Conservation (phyloP, 1,284 basidiomycete genomes). For the Fomitiporia mediterranea region DNA sequence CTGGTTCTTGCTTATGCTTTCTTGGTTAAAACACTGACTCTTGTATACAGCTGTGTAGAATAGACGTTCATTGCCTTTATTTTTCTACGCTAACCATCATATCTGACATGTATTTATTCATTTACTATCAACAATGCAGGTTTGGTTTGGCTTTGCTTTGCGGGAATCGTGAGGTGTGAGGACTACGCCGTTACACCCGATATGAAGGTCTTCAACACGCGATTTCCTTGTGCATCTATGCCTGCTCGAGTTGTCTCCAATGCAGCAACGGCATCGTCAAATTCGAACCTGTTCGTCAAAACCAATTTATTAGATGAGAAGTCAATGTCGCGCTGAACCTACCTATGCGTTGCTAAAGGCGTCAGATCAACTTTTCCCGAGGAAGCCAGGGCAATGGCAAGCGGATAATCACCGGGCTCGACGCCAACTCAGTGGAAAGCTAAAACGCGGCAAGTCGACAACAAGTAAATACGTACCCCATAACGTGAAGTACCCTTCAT, state of each 20-base stretch:
- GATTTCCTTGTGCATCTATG: slow-evolving; percentile 71
- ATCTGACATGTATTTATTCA: no score
- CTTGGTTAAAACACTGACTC: no score
- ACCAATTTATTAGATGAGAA: neutral
- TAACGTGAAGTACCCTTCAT: slow-evolving; percentile 87
- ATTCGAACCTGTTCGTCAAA: slow-evolving; percentile 51
- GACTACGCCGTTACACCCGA: slow-evolving; percentile 46
- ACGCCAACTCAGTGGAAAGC: neutral
- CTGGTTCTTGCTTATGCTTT: neutral
- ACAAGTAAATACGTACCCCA: slow-evolving; percentile 46
- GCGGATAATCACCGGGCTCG: slow-evolving; percentile 75
- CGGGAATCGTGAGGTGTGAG: neutral
- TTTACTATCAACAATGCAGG: no score
- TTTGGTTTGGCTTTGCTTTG: neutral
- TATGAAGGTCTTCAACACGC: slow-evolving; percentile 72
- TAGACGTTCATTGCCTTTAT: neutral
- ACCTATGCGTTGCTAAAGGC: slow-evolving; percentile 85
- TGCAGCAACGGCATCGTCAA: slow-evolving; percentile 71
- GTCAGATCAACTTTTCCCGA: slow-evolving; percentile 82
- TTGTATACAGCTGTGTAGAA: neutral
- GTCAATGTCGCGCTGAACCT: slow-evolving; percentile 23
- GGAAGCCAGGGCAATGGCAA: slow-evolving; percentile 79
- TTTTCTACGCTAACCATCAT: no score
- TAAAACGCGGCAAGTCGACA: slow-evolving; percentile 1
- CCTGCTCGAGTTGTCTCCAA: slow-evolving; percentile 78